phyloP scores from a whole-genome alignment of 768 basidiomycete species.

The Chalciporus piperatus region DNA sequence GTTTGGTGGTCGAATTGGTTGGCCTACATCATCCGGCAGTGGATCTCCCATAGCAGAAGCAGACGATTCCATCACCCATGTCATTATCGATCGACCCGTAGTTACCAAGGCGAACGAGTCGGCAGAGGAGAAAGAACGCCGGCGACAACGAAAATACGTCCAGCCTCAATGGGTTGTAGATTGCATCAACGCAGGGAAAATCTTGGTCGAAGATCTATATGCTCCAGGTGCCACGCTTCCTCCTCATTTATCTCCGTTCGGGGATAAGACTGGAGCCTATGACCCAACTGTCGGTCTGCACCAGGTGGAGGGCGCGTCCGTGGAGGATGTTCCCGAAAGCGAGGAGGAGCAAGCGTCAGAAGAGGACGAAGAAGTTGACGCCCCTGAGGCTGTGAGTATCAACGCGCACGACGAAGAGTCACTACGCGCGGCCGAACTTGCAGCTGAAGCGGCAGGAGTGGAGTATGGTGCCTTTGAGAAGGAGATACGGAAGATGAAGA shows the following conservation, averaged over 20 bases:
- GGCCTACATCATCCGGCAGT: conserved; percentile 77
- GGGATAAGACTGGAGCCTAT: conserved; percentile 74
- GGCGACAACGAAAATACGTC: conserved; percentile 75
- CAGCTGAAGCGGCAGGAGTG: conserved; percentile 85
- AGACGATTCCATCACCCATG: conserved; percentile 88
- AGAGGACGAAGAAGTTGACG: conserved; percentile 19
- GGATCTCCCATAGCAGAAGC: conserved; percentile 78
- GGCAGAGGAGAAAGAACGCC: conserved; percentile 56
- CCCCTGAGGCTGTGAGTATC: conserved; percentile 30
- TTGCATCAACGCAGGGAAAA: conserved; percentile 84
- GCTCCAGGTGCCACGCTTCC: conserved; percentile 83
- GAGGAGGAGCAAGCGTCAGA: conserved; percentile 30
- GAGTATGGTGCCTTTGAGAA: conserved; percentile 79
- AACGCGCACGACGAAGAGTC: conserved; percentile 57
- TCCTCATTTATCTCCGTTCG: conserved; percentile 95
- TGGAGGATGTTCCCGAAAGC: conserved; percentile 28
- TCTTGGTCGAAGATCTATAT: conserved; percentile 84
- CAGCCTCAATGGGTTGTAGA: conserved; percentile 99
- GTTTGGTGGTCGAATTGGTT: conserved; percentile 90
- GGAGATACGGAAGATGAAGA: conserved; percentile 60
- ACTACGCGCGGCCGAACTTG: conserved; percentile 84
- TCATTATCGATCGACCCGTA: conserved; percentile 88
- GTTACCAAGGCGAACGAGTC: conserved; percentile 48
- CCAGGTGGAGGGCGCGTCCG: conserved; percentile 19
- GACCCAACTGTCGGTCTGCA: conserved; percentile 49